Percentiles rank a stretch among this genome's conserved stretches.
Conservation (phyloP, 73 alveolate species). For the Tetrahymena malaccensis region DNA sequence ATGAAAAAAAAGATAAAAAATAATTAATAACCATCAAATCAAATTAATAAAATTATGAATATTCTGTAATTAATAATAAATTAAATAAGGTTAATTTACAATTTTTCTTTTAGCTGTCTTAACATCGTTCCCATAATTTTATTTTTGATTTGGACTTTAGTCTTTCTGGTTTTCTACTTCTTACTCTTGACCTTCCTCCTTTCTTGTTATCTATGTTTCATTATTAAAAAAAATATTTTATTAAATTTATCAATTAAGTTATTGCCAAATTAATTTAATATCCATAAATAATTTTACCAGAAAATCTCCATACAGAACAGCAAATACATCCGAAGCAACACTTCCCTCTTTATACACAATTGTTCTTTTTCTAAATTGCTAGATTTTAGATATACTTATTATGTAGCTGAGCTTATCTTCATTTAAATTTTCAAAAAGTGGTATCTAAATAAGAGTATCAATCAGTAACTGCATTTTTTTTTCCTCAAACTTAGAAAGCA, state of each 20-base stretch:
- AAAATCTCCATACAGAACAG: not conserved
- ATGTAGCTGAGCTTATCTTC: not conserved
- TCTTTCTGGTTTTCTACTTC: not conserved
- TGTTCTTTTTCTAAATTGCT: not conserved
- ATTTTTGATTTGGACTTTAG: not conserved
- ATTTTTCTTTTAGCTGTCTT: not conserved
- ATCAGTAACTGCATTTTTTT: not conserved
- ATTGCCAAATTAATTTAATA: not conserved
- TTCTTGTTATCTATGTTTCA: not conserved
- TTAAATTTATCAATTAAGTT: not conserved
- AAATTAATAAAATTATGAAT: not conserved
- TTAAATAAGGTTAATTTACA: not conserved
- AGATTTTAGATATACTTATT: not conserved
- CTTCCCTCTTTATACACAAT: not conserved
- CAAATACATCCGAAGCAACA: not conserved
- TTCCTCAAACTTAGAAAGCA: not conserved
- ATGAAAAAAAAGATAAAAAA: not conserved
- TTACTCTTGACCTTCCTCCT: not conserved
- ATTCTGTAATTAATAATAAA: not conserved
- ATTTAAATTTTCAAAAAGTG: not conserved
- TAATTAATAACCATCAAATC: not conserved
- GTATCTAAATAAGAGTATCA: not conserved
- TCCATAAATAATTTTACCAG: not conserved
- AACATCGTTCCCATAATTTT: not conserved
- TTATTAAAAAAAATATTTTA: not conserved